Evolutionary conservation across 306 rosid genomes (phyloP), one percentile per base, ranked within the genome.

Genomic region (Phaseolus lunatus): DNA sequence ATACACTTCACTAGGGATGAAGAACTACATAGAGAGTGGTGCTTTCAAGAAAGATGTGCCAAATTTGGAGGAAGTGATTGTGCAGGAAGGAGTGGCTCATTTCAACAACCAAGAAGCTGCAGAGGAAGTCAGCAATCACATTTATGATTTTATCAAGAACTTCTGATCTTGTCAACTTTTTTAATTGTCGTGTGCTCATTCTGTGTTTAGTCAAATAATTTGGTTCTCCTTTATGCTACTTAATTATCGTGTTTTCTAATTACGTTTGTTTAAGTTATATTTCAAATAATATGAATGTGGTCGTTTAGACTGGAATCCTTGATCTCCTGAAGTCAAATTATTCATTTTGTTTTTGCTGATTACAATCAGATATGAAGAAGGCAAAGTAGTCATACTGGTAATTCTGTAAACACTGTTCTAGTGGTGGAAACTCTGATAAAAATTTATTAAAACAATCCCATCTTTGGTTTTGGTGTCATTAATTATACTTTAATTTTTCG

Each of bases 61-160:
- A 2, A 9, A 18, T 65, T 63, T 84, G 80, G 87, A 80, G 68
- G 77, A 84, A 70, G 67, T 72, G 49, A 72, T 80, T 19, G 67
- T 84, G 26, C 81, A 76, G 41, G 65, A 80, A 65, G 82, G 84
- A 3, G 82, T 76, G 1, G 84, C 65, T 23, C 87, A 84, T 61
- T 84, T 80, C 52, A 84, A 75, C 79, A 75, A 80, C 45, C 79
- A 76, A 65, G 84, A 80, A 72, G 74, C 76, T 15, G 68, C 87
- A 1, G 49, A 41, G 48, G 82, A 80, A 2, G 43, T 57, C 65
- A 76, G 26, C 41, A 56, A 64, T 29, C 87, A 80, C 73, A 84
- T 84, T 29, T 66, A 57, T 18, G 48, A 71, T 61, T 80, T 70
- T 27, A 70, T 84, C 10, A 75, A 11, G 1, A 84, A 70, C 67